Percentiles rank a stretch among this genome's conserved stretches.
phyloP scores from a whole-genome alignment of 2,329 filamentous ascomycete genomes.

The Chaetomiaceae sp. region DNA sequence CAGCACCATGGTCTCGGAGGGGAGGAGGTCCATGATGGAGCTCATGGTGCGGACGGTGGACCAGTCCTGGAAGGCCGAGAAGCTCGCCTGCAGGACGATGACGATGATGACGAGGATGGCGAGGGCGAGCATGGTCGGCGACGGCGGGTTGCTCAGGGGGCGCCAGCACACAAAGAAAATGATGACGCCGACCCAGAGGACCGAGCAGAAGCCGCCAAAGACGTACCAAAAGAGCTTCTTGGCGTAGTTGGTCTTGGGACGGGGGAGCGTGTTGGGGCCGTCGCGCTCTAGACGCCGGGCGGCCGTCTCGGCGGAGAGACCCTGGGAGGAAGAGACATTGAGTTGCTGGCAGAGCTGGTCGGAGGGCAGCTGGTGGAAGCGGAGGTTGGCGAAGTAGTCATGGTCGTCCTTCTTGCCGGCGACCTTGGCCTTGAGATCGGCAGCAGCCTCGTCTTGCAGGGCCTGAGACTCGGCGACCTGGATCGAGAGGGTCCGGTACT shows the following conservation, averaged over 20 bases:
- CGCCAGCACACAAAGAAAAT: slow-evolving; percentile 47
- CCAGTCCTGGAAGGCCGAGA: slow-evolving; percentile 46
- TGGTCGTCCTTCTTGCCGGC: not conserved
- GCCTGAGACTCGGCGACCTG: slow-evolving; percentile 7
- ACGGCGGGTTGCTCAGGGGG: slow-evolving; percentile 43
- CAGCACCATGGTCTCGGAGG: slow-evolving; percentile 36
- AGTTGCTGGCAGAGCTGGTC: slow-evolving; percentile 12
- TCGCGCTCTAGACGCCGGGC: slow-evolving; percentile 30
- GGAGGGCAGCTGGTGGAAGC: slow-evolving; percentile 7
- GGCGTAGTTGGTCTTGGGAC: slow-evolving; percentile 36
- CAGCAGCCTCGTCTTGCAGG: not conserved
- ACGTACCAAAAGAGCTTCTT: slow-evolving; percentile 40
- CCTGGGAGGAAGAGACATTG: not conserved
- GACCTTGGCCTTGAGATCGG: not conserved
- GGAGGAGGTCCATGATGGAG: slow-evolving; percentile 43
- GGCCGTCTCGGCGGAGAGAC: slow-evolving; percentile 2
- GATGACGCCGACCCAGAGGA: slow-evolving; percentile 44
- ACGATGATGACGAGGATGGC: slow-evolving; percentile 45
- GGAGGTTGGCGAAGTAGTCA: slow-evolving; percentile 8
- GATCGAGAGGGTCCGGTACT: slow-evolving; percentile 8
- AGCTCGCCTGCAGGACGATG: slow-evolving; percentile 43
- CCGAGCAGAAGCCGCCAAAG: slow-evolving; percentile 45
- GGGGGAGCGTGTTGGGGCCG: slow-evolving; percentile 40
- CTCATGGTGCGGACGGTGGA: slow-evolving; percentile 44
- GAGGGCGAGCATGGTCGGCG: slow-evolving; percentile 41